Evolutionary conservation across 768 basidiomycete species (phyloP), one percentile per base, ranked within the genome.

Genomic region (Auriscalpium vulgare): DNA sequence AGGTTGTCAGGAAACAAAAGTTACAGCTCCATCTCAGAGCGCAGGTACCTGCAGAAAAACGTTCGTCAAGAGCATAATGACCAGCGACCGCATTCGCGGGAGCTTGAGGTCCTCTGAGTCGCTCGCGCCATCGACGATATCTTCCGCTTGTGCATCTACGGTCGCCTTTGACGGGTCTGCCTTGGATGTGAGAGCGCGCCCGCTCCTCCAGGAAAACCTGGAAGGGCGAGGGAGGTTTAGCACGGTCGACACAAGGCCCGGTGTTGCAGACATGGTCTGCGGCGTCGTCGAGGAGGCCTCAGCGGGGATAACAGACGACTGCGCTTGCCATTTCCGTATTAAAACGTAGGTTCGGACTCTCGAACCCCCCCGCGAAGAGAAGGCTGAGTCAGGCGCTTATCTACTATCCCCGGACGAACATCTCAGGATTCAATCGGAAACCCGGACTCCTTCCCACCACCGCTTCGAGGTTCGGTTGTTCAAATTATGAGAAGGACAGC

Each of bases 51-150:
- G 79, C 16, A 80, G 61, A 38, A 80, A 55, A 0, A 69, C 62
- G 59, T 77, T 81, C 38, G 74, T 70, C 17, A 66, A 35, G 4
- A 83, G 62, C 23, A 82, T 68, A 46, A 81, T 75, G 46, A 67
- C 65, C 53, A 83, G 61, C 3, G 79, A 81, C 17, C 73, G 51
- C 54, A 61, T 69, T 59, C 74, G 75, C 1, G 80, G 81, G 35
- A 82, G 71, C 63, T 74, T 79, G 59, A 78, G 68, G 53, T 82
- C 76, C 21, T 67, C 64, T 5, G 23, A 29, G 53, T 71, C 63
- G 34, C 40, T 43, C 40, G 40, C 40, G 40, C 11, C 40, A 43
- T 43, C 40, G 11, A 13, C 40, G n/a, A 3, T 43, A 4, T 43
- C 40, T 13, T 43, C 40, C n/a, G 40, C 40, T 11, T 17, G 40